Conservation (phyloP, 805 yeast species). For the Yarrowia deformans region DNA sequence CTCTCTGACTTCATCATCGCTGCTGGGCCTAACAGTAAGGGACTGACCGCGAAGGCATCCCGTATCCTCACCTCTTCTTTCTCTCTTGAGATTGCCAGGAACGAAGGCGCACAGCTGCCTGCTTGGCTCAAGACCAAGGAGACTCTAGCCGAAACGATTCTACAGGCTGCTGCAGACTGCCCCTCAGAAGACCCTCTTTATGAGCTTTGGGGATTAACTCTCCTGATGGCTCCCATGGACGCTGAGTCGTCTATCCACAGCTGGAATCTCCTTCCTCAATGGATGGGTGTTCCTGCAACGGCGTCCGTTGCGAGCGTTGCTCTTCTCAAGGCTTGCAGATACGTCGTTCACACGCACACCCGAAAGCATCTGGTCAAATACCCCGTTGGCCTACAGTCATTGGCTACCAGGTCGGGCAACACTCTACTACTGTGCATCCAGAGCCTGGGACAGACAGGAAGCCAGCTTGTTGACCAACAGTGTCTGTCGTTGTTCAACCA, state of each 20-base stretch:
- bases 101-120: constrained; percentile 20
- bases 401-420: constrained; percentile 26
- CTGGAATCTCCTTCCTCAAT: constrained; percentile 23
- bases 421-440: constrained; percentile 18
- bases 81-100: constrained; percentile 1
- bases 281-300: constrained; percentile 11
- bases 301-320: not conserved
- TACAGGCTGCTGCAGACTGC: constrained; percentile 16
- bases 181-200: constrained; percentile 14
- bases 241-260: constrained; percentile 16
- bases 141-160: constrained; percentile 1
- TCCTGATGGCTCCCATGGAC: constrained; percentile 29
- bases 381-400: constrained; percentile 8
- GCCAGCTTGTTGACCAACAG: constrained; percentile 15
- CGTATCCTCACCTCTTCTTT: not conserved
- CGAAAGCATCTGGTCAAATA: constrained; percentile 29
- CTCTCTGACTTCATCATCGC: constrained; percentile 6
- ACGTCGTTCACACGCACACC: constrained; percentile 18
- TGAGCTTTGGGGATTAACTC: constrained; percentile 26
- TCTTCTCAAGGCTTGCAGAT: constrained; percentile 32
- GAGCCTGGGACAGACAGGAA: not conserved
- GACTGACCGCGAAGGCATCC: not conserved
- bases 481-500: constrained; percentile 34
- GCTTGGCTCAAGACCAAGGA: constrained; percentile 23
- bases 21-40: constrained; percentile 17